These are phyloP conservation scores for Arctium lappa DNA, from an alignment of 129 eudicot genomes.

Conservation along the genomic window DNA sequence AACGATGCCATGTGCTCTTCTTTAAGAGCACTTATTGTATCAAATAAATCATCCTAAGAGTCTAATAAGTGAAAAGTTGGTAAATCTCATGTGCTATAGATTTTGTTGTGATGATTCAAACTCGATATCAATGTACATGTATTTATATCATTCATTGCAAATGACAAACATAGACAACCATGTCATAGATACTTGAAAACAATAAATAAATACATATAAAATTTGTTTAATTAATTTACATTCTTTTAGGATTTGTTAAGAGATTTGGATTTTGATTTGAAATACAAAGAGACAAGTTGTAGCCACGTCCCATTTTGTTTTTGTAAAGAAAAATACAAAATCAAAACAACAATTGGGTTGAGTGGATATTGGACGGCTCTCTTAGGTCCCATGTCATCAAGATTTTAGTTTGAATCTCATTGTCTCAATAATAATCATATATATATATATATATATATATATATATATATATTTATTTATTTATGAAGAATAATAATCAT, in stretches of 20 bases:
- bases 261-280: conserved; percentile 10
- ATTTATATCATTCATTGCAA: background rate
- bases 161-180: background rate
- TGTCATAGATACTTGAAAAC: background rate
- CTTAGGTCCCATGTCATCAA: conserved; percentile 32
- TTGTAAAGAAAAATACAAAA: conserved; percentile 15
- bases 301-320: conserved; percentile 16
- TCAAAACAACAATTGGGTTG: conserved; percentile 19
- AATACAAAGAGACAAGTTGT: background rate
- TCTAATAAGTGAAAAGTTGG: background rate
- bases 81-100: background rate
- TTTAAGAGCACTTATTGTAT: background rate
- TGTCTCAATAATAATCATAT: background rate
- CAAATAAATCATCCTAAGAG: background rate
- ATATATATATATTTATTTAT: no score
- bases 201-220: background rate
- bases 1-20: background rate
- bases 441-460: no score
- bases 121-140: background rate
- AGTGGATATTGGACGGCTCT: conserved; percentile 21
- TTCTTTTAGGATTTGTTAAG: background rate
- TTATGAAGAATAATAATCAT: background rate
- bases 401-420: conserved; percentile 19
- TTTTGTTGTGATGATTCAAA: background rate
- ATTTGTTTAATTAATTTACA: background rate